Percentiles rank a stretch among this genome's conserved stretches.
These are phyloP conservation scores for Apophysomyces ossiformis DNA, from an alignment of 371 early-diverging fungal species.

Conservation along the genomic window DNA sequence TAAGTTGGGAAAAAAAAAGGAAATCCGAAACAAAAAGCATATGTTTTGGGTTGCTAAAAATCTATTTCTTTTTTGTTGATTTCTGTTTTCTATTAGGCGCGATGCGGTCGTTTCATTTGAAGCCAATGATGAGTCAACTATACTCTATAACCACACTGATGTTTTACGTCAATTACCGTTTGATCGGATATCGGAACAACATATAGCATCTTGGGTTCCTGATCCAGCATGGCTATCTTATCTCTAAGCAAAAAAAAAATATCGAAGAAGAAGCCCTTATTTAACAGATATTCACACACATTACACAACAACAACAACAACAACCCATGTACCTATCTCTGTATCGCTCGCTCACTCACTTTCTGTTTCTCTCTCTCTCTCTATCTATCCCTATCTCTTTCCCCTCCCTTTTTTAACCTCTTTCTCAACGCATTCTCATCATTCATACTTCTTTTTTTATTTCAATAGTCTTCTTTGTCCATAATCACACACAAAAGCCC, in stretches of 20 bases:
- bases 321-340: neutral
- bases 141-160: conserved; percentile 18
- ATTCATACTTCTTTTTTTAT: too few relatives aligned
- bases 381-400: neutral
- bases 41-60: neutral
- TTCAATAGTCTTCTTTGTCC: too few relatives aligned
- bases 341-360: neutral
- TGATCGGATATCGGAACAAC: conserved; percentile 19
- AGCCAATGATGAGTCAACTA: conserved; percentile 9
- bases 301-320: neutral
- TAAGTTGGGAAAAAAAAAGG: neutral
- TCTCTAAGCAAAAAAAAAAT: neutral
- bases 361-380: neutral
- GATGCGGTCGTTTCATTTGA: conserved; percentile 13
- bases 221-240: conserved; percentile 23
- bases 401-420: neutral
- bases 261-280: neutral
- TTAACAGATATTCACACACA: conserved; percentile 3
- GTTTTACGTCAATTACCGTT: conserved; percentile 15
- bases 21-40: too few relatives aligned
- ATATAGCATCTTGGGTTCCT: conserved; percentile 22
- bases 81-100: conserved; percentile 5
- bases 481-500: neutral
- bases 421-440: too few relatives aligned
- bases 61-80: neutral